Base-by-base conservation (phyloP, 371 early-diverging fungal species). In the Lichtheimia corymbifera region DNA sequence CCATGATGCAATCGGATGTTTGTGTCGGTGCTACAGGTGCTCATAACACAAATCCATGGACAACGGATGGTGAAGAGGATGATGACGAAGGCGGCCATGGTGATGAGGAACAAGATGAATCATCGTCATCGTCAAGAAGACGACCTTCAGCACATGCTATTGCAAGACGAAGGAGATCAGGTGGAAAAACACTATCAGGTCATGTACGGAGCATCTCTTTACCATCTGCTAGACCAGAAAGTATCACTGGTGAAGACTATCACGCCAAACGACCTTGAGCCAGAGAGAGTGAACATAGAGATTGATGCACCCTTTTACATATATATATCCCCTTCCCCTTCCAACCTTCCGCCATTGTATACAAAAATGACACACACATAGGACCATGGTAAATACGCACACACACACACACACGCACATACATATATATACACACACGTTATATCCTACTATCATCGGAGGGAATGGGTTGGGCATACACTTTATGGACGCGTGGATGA, bases 131-230 rank as follows among this genome's bases (percentile, higher is more conserved):
- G 7, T 27, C 24, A 40, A 17, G 20, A 22, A 22, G 22, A 22
- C 1, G 22, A 22, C 15, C 62, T 13, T 41, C 56, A 4, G 27
- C 57, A 49, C 63, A 24, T 18, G 41, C 63, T 11, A 35, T 15
- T 20, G 45, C 61, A 30, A 25, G 49, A 18, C 50, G 55, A 56
- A 43, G 61, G 1, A 30, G 56, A 47, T 53, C 61, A 4, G 28
- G 56, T 20, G 56, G 61, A 12, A 43, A 61, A 22, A 52, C 25
- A 18, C 50, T 62, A 5, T 58, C 66, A 20, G 66, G 66, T 9
- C 66, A 66, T 42, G 66, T 54, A 13, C 66, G 66, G 13, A 66
- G 66, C 27, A 49, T 62, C 27, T 66, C 66, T n/a, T 53, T 66
- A 44, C 66, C 66, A 27, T 58, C 66, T 1, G 53, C 66, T 13